Conservation (phyloP, 495 filamentous ascomycete genomes). For the Coniosporium apollinis region DNA sequence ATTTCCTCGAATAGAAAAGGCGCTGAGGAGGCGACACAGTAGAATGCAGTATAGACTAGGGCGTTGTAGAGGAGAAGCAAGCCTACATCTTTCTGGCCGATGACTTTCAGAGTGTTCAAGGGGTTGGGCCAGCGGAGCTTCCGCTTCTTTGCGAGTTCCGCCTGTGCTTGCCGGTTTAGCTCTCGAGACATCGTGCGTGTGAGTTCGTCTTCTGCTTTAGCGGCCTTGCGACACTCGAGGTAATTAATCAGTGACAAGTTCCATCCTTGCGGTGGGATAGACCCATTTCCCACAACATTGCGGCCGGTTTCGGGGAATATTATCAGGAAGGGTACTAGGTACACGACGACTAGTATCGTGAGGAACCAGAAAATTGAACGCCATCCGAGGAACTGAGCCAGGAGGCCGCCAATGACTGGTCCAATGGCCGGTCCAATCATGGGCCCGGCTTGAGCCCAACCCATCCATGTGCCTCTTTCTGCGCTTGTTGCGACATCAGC, state of each 20-base stretch:
- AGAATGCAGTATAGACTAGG: slow-evolving; percentile 40
- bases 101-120: slow-evolving; percentile 44
- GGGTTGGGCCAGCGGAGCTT: slow-evolving; percentile 55
- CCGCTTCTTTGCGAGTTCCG: slow-evolving; percentile 21
- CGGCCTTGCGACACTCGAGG: slow-evolving; percentile 13
- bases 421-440: slow-evolving; percentile 19
- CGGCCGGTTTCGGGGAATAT: slow-evolving; percentile 16
- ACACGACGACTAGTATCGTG: slow-evolving; percentile 16
- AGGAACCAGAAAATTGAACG: slow-evolving; percentile 22
- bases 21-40: slow-evolving; percentile 39
- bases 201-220: slow-evolving; percentile 14
- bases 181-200: slow-evolving; percentile 9
- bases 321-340: slow-evolving; percentile 19
- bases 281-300: slow-evolving; percentile 22
- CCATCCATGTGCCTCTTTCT: slow-evolving; percentile 25
- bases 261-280: slow-evolving; percentile 26
- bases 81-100: slow-evolving; percentile 47
- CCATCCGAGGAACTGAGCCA: slow-evolving; percentile 19
- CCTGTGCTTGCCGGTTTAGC: slow-evolving; percentile 9
- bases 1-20: slow-evolving; percentile 42
- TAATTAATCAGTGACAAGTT: slow-evolving; percentile 24
- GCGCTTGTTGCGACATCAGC: slow-evolving; percentile 22
- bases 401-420: slow-evolving; percentile 18
- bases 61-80: slow-evolving; percentile 39
- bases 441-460: slow-evolving; percentile 17